Evolutionary conservation across 345 rosid genomes (phyloP).

Genomic region (Populus ilicifolia): DNA sequence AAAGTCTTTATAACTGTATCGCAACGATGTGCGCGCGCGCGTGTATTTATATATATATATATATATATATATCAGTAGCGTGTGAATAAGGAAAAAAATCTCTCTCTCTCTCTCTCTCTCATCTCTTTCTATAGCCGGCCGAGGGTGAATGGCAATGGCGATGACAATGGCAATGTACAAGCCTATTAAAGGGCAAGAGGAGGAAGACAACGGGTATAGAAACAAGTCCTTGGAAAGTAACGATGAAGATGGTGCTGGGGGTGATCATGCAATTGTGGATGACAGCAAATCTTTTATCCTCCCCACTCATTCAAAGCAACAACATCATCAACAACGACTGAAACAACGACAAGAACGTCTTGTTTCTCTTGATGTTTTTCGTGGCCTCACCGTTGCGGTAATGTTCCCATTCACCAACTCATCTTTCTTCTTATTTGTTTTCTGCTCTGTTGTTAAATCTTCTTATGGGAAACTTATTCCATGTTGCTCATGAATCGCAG

Average conservation of each 20-base stretch:
- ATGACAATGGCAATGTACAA: constrained; percentile 19
- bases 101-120: not conserved
- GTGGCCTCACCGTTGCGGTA: constrained; percentile 71
- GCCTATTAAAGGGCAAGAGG: constrained; percentile 20
- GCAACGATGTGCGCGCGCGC: too few species aligned
- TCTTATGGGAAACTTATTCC: not conserved
- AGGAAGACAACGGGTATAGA: not conserved
- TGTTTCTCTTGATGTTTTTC: constrained; percentile 67
- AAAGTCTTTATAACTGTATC: not conserved
- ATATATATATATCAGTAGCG: too few species aligned
- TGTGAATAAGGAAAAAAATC: not conserved
- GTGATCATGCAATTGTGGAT: not conserved
- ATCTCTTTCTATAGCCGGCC: not conserved
- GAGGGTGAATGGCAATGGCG: not conserved
- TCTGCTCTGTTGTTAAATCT: not conserved
- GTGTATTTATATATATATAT: too few species aligned
- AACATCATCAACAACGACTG: not conserved
- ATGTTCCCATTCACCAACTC: not conserved
- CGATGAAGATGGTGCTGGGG: not conserved
- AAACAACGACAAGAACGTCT: constrained; percentile 29
- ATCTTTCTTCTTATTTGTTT: too few species aligned
- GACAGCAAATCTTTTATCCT: constrained; percentile 11
- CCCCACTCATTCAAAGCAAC: constrained; percentile 9
- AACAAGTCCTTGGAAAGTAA: not conserved
- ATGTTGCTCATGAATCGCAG: not conserved